Conservation (phyloP, 257 asterid genomes). For the Solanum megistacrolobum region DNA sequence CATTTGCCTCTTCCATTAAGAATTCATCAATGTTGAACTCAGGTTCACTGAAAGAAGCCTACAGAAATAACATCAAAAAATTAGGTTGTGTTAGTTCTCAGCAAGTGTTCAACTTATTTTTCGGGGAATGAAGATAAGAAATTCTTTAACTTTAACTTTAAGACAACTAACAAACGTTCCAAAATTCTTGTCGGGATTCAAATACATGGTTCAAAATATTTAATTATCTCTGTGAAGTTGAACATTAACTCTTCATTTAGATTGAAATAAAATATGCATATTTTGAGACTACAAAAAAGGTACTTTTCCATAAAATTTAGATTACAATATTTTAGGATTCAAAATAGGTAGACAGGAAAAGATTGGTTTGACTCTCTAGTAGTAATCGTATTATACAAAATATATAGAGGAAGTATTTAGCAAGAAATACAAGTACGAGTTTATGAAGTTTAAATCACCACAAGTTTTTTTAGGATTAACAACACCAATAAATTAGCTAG, state of each 20-base stretch:
- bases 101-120: background rate
- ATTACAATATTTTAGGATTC: background rate
- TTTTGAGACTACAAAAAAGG: background rate
- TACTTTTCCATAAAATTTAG: background rate
- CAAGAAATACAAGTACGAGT: background rate
- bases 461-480: background rate
- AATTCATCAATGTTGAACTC: background rate
- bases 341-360: background rate
- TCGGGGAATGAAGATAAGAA: background rate
- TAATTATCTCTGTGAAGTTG: background rate
- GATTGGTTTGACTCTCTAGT: background rate
- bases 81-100: background rate
- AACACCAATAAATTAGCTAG: background rate
- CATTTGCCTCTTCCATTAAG: background rate
- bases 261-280: background rate
- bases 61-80: background rate
- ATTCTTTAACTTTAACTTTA: background rate
- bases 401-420: background rate
- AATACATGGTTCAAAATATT: background rate
- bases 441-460: background rate
- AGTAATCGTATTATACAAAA: background rate
- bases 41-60: background rate
- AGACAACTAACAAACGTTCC: background rate
- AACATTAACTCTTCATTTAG: background rate
- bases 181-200: background rate